These are phyloP conservation scores for Cladophialophora chaetospira DNA, from an alignment of 2,329 filamentous ascomycete species.

Conservation along the genomic window DNA sequence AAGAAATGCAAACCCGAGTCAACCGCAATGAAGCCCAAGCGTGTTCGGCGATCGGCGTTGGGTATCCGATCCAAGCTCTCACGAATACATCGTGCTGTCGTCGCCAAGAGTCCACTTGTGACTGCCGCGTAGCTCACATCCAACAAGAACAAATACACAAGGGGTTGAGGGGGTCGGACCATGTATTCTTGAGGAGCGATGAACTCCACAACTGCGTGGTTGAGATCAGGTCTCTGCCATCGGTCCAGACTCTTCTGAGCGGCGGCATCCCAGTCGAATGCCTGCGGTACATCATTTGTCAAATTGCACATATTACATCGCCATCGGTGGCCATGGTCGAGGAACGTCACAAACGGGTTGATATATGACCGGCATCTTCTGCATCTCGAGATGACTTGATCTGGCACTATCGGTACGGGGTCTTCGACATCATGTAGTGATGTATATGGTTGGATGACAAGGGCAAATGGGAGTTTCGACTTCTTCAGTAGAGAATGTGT, in stretches of 20 bases:
- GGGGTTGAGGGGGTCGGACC: slow-evolving; percentile 92
- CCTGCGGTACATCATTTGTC: slow-evolving; percentile 98
- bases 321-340: slow-evolving; percentile 97
- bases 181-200: slow-evolving; percentile 99
- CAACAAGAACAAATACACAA: slow-evolving; percentile 94
- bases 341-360: slow-evolving; percentile 93
- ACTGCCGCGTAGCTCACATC: slow-evolving; percentile 91
- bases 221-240: slow-evolving; percentile 89
- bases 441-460: slow-evolving; percentile 94
- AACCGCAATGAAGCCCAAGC: slow-evolving; percentile 91
- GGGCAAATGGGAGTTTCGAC: slow-evolving; percentile 90
- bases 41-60: slow-evolving; percentile 91
- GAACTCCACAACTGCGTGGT: slow-evolving; percentile 96
- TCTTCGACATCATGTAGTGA: slow-evolving; percentile 92
- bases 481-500: slow-evolving; percentile 94
- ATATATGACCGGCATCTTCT: slow-evolving; percentile 95
- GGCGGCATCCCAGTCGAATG: slow-evolving; percentile 96
- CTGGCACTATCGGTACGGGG: slow-evolving; percentile 84
- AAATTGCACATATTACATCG: slow-evolving; percentile 99
- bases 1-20: slow-evolving; percentile 97
- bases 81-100: slow-evolving; percentile 86
- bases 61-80: slow-evolving; percentile 96
- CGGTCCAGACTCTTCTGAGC: slow-evolving; percentile 88
- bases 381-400: slow-evolving; percentile 96
- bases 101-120: slow-evolving; percentile 86